Evolutionary conservation across 2,329 filamentous ascomycete genomes (phyloP).

Genomic region (Colletotrichum phormii): DNA sequence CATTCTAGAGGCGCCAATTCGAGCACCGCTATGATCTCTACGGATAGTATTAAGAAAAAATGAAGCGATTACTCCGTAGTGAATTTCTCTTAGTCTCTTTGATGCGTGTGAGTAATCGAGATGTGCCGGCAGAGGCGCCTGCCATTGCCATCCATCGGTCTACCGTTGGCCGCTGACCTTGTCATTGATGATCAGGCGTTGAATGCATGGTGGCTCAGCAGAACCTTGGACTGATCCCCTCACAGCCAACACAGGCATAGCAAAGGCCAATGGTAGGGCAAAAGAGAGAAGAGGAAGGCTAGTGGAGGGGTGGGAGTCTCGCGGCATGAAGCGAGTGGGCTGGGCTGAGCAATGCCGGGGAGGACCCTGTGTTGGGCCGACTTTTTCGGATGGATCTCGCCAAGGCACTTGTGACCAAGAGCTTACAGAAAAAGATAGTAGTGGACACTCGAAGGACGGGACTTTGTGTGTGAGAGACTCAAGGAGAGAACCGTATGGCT

Average conservation of each 20-base stretch:
- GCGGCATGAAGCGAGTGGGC: constrained; percentile 6
- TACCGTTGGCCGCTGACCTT: not conserved
- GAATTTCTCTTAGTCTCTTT: not conserved
- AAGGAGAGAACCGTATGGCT: not conserved
- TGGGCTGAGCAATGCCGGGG: not conserved
- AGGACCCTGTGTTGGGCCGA: constrained; percentile 9
- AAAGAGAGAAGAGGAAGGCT: not conserved
- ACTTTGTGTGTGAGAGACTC: not conserved
- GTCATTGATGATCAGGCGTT: not conserved
- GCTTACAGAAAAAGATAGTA: not conserved
- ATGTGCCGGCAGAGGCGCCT: not conserved
- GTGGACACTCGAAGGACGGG: not conserved
- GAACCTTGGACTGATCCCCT: not conserved
- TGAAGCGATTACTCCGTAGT: constrained; percentile 1
- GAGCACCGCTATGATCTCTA: too few species aligned
- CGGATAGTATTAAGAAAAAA: not conserved
- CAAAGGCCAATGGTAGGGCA: not conserved
- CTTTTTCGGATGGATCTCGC: constrained; percentile 10
- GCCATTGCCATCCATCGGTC: not conserved
- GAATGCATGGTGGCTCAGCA: constrained; percentile 10
- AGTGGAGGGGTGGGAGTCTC: not conserved
- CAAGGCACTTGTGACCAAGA: constrained; percentile 20
- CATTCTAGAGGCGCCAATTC: not conserved
- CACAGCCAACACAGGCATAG: not conserved
- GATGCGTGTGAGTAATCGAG: not conserved